Evolutionary conservation across 2,329 filamentous ascomycete genomes (phyloP), one percentile per base, ranked within the genome.

Genomic region (Talaromyces marneffei): DNA sequence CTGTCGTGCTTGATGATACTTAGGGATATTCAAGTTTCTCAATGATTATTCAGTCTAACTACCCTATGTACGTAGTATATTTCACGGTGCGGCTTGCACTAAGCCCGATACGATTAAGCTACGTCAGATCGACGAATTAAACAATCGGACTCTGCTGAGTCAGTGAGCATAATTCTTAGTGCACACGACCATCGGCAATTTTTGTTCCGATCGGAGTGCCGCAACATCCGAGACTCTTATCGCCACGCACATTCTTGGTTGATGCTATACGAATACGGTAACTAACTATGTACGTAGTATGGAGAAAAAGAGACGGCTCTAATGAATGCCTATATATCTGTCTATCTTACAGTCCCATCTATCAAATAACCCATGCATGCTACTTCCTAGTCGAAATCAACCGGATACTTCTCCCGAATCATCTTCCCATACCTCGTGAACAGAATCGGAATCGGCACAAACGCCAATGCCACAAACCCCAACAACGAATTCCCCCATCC

Each of bases 401-500:
- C 33, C 4, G 55, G 46, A 20, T 54, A 58, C 31, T 46, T 62
- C 50, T 59, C 46, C 42, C 61, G 29, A 14, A 70, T 63, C 33
- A 33, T 61, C 61, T 68, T 67, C n/a, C 71, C 72, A 65, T 71
- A 72, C 44, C 63, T 64, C 46, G 62, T 65, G 56, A 73, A 68
- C 10, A 70, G 23, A 50, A 69, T 66, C 4, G 70, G 67, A 39
- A 72, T 64, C 0, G 71, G 71, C 5, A 67, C 82, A 40, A 86
- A 69, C 0, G 66, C 80, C 7, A 85, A 65, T 1, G 78, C 79
- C 16, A 84, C 67, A 59, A 84, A 80, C 69, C 82, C 80, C 72
- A 87, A 60, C 73, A 85, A 68, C 73, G 73, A 74, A 59, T 78
- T 80, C 0, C 79, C 79, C 78, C 78, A 79, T 6, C 78, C 78